phyloP scores from a whole-genome alignment of 352 stramenopile genomes.

The Globisporangium spinosum region DNA sequence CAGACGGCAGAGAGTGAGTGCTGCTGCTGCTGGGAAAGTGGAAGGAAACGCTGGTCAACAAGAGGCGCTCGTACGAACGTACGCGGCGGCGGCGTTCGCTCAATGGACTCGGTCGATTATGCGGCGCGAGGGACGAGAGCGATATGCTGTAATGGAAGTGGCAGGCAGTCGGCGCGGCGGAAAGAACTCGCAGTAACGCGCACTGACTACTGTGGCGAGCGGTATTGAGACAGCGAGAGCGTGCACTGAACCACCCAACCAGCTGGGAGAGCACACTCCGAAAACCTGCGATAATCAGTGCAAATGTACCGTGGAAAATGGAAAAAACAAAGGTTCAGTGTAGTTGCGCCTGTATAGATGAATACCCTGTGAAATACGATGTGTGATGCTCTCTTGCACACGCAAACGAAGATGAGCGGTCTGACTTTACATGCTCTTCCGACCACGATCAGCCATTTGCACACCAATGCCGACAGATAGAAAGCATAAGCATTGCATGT shows the following conservation, averaged over 20 bases:
- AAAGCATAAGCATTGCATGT: no score
- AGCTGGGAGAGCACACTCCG: not conserved
- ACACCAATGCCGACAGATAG: not conserved
- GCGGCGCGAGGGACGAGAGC: not conserved
- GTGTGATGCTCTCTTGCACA: not conserved
- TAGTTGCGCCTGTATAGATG: not conserved
- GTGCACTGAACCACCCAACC: not conserved
- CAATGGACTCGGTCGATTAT: not conserved
- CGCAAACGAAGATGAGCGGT: not conserved
- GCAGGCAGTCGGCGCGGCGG: no score
- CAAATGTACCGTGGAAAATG: not conserved
- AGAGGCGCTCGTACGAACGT: not conserved
- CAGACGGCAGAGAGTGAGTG: not conserved
- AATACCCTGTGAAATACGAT: not conserved
- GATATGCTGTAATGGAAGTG: not conserved
- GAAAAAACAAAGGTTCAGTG: no score
- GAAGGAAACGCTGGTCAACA: not conserved
- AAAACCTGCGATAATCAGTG: not conserved
- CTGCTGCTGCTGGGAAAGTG: not conserved
- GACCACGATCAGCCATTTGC: not conserved
- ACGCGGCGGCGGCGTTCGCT: not conserved
- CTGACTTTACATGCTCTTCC: constrained; percentile 1
- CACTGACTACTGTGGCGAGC: not conserved
- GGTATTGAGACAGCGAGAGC: not conserved
- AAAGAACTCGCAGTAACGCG: not conserved